Percentiles rank a stretch among this genome's conserved stretches.
Evolutionary conservation across 768 basidiomycete genomes (phyloP).

Genomic region (Rubroboletus satanas): DNA sequence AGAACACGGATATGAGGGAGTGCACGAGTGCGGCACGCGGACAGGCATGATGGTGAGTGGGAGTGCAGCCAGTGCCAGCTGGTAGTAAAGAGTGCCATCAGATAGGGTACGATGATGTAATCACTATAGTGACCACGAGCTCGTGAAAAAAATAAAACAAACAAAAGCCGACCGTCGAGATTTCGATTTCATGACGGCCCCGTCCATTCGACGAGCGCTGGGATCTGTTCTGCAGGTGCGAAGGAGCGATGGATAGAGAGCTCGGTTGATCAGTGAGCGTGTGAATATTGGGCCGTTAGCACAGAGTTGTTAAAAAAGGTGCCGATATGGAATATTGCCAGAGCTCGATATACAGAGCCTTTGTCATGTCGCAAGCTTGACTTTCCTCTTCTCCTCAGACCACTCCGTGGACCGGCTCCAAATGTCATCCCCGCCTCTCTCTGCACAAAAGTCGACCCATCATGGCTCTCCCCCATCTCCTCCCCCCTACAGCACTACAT

Average conservation of each 20-base stretch:
- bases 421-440: conserved; percentile 13
- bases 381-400: conserved; percentile 29
- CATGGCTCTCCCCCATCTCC: conserved; percentile 12
- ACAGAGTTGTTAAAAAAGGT: conserved; percentile 34
- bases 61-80: conserved; percentile 10
- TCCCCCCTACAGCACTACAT: conserved; percentile 2
- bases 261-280: conserved; percentile 20
- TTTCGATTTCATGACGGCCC: no score
- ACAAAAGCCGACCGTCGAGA: not conserved
- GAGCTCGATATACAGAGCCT: conserved; percentile 38
- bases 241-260: not conserved
- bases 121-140: conserved; percentile 18
- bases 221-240: not conserved
- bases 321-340: conserved; percentile 39
- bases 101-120: conserved; percentile 28
- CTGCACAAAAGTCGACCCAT: conserved; percentile 9
- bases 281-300: conserved; percentile 29
- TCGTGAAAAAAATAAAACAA: conserved; percentile 7
- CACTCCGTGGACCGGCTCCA: conserved; percentile 25
- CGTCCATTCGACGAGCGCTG: not conserved
- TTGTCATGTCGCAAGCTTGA: conserved; percentile 37
- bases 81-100: conserved; percentile 4
- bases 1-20: conserved; percentile 18
- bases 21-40: conserved; percentile 2
- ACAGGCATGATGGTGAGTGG: not conserved